phyloP scores from a whole-genome alignment of 768 basidiomycete genomes.

The Naganishia onofrii region DNA sequence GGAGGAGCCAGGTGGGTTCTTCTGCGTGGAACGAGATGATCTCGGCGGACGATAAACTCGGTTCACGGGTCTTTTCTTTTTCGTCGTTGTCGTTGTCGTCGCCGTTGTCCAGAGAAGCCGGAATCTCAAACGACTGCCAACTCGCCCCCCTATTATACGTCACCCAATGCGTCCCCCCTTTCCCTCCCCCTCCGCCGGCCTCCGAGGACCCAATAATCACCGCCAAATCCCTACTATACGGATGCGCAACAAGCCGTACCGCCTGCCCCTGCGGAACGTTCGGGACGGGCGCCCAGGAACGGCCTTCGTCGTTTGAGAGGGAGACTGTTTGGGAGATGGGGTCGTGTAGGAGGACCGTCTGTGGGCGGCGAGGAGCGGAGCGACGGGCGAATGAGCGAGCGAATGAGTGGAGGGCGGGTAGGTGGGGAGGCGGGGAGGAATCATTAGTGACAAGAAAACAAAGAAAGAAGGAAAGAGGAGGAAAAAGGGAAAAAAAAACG shows the following conservation, averaged over 20 bases:
- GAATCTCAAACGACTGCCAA: slow-evolving; percentile 68
- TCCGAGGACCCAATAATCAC: slow-evolving; percentile 75
- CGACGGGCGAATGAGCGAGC: no score
- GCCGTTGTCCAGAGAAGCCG: background rate
- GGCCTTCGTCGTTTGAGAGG: slow-evolving; percentile 85
- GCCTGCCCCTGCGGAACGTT: slow-evolving; percentile 64
- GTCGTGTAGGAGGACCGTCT: slow-evolving; percentile 82
- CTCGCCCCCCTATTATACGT: slow-evolving; percentile 82
- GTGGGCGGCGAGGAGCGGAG: slow-evolving; percentile 12
- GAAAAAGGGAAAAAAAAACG: no score
- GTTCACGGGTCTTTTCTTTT: slow-evolving; percentile 29
- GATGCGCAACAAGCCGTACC: slow-evolving; percentile 76
- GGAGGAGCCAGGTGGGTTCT: slow-evolving; percentile 53
- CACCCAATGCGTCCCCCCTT: slow-evolving; percentile 77
- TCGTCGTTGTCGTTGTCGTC: slow-evolving; percentile 56
- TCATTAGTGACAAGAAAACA: no score
- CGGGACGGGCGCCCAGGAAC: slow-evolving; percentile 59
- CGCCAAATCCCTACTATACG: slow-evolving; percentile 75
- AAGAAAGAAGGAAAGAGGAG: no score
- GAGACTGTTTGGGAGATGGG: slow-evolving; percentile 65
- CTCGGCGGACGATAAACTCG: slow-evolving; percentile 50
- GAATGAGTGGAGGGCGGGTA: background rate
- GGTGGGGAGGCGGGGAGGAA: background rate
- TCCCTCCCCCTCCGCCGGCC: no score
- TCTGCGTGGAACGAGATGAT: slow-evolving; percentile 88